Conservation (phyloP, 768 basidiomycete species). For the Kwoniella newhampshirensis region DNA sequence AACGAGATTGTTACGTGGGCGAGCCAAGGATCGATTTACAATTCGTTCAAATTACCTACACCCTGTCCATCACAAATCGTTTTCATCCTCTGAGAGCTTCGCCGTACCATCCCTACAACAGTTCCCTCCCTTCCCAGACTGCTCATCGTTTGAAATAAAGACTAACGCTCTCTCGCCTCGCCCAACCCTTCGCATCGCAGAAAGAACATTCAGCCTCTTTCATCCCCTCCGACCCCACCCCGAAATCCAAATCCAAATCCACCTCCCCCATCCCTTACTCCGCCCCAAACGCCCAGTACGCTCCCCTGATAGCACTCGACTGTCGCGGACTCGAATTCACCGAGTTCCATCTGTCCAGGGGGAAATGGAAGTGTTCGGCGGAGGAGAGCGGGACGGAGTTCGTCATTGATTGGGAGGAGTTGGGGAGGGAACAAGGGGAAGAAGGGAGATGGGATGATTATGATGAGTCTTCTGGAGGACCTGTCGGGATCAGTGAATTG, state of each 20-base stretch:
- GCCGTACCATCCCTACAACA: not conserved
- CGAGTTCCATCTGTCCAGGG: constrained; percentile 42
- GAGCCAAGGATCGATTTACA: too few species aligned
- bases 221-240: constrained; percentile 33
- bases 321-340: constrained; percentile 52
- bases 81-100: constrained; percentile 1
- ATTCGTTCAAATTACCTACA: too few species aligned
- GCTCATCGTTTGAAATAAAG: not conserved
- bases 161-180: not conserved
- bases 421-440: constrained; percentile 27
- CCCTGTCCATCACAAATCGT: not conserved
- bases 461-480: constrained; percentile 45
- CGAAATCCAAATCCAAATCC: constrained; percentile 34
- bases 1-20: too few species aligned
- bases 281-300: constrained; percentile 13
- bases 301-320: constrained; percentile 47
- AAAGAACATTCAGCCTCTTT: constrained; percentile 52
- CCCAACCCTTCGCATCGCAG: too few species aligned
- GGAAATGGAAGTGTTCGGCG: constrained; percentile 30
- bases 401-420: constrained; percentile 47
- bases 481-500: constrained; percentile 46
- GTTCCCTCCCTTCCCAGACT: not conserved
- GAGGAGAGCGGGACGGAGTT: constrained; percentile 35
- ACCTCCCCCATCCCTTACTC: constrained; percentile 35
- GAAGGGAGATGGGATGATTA: constrained; percentile 53